Conservation (phyloP, 805 yeast genomes). For the Yarrowia divulgata region DNA sequence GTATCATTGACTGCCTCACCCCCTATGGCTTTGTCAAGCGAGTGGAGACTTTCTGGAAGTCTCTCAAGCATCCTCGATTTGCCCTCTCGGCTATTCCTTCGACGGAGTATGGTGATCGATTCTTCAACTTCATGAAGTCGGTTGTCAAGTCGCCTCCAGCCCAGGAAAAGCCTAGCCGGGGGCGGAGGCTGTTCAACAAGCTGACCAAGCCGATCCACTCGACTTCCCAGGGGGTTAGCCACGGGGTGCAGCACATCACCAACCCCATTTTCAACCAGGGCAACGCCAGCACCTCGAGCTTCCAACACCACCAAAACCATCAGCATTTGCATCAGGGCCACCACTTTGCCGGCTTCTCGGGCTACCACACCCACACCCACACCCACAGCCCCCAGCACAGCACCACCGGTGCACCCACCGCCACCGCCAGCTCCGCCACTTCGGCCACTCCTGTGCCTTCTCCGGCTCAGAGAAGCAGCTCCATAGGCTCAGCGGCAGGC, state of each 20-base stretch:
- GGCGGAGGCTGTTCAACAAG: constrained; percentile 32
- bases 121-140: constrained; percentile 60
- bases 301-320: constrained; percentile 36
- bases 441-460: constrained; percentile 6
- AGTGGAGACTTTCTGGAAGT: constrained; percentile 78
- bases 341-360: constrained; percentile 38
- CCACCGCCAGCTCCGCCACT: background rate
- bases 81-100: constrained; percentile 91
- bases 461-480: constrained; percentile 28
- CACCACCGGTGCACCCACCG: constrained; percentile 17
- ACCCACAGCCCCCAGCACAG: constrained; percentile 31
- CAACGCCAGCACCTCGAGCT: constrained; percentile 11
- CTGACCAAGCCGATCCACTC: constrained; percentile 23
- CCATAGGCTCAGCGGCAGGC: constrained; percentile 29
- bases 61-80: constrained; percentile 43
- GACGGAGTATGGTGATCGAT: constrained; percentile 85
- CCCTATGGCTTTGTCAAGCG: constrained; percentile 63
- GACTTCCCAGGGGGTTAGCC: constrained; percentile 10
- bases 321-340: constrained; percentile 36
- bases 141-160: constrained; percentile 34
- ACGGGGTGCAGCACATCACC: constrained; percentile 31
- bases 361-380: constrained; percentile 14
- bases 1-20: constrained; percentile 93
- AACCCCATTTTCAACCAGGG: constrained; percentile 13
- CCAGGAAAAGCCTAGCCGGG: constrained; percentile 12